Conservation (phyloP, 495 filamentous ascomycete species). For the Chaetomium tenue region DNA sequence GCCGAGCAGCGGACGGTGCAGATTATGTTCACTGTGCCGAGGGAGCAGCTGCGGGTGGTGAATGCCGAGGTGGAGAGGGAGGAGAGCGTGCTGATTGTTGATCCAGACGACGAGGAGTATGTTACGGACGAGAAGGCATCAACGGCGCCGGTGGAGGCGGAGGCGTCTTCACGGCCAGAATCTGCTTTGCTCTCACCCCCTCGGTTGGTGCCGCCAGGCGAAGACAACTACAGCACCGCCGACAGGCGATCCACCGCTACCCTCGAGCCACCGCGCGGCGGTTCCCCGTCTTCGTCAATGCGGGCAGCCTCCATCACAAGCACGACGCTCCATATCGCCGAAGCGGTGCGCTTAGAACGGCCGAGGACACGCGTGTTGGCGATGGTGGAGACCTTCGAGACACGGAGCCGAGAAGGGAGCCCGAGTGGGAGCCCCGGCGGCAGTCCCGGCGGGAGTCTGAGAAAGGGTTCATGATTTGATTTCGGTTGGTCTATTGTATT, state of each 20-base stretch:
- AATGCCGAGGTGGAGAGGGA: constrained; percentile 61
- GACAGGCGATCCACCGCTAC: constrained; percentile 8
- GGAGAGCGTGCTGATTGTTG: constrained; percentile 38
- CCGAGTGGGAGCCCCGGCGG: constrained; percentile 31
- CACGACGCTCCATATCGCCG: constrained; percentile 32
- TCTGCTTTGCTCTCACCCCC: not conserved
- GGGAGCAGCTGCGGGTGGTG: constrained; percentile 78
- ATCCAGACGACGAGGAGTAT: constrained; percentile 24
- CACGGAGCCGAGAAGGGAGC: constrained; percentile 37
- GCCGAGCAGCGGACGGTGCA: constrained; percentile 80
- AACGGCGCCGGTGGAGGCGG: not conserved
- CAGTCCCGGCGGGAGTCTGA: constrained; percentile 35
- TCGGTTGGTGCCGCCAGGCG: not conserved
- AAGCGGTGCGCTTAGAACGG: constrained; percentile 39
- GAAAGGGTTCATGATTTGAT: constrained; percentile 15
- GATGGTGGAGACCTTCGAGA: constrained; percentile 50
- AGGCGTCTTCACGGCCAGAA: not conserved
- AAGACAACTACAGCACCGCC: not conserved
- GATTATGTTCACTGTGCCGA: constrained; percentile 90
- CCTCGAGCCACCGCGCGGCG: constrained; percentile 1
- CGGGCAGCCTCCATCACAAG: constrained; percentile 22
- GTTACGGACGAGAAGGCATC: not conserved
- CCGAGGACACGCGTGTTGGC: constrained; percentile 43
- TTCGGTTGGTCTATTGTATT: not conserved
- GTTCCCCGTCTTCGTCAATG: constrained; percentile 27